Evolutionary conservation across 441 rosid genomes (phyloP).

Genomic region (Erodium chrysanthum): DNA sequence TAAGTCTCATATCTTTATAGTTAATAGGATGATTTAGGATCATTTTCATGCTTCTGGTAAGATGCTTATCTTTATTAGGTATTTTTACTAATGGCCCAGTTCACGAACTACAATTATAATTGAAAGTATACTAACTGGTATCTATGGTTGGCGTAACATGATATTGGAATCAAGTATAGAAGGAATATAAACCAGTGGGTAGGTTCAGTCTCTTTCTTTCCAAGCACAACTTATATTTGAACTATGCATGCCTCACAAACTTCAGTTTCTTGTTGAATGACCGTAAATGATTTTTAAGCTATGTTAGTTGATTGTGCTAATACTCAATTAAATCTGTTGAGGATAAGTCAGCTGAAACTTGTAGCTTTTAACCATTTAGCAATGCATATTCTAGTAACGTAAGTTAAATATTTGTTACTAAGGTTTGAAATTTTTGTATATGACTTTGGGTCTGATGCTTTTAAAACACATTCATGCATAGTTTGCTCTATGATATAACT

Average conservation of each 20-base stretch:
- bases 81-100: not conserved
- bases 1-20: not conserved
- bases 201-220: not conserved
- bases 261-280: not conserved
- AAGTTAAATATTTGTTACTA: not conserved
- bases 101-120: not conserved
- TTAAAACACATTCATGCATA: not conserved
- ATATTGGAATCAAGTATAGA: not conserved
- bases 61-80: not conserved
- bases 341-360: not conserved
- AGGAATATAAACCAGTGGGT: not conserved
- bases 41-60: not conserved
- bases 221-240: not conserved
- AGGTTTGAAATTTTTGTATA: not conserved
- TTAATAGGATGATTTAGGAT: no score
- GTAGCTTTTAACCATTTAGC: not conserved
- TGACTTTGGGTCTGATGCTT: not conserved
- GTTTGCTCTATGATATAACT: no score
- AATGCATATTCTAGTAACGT: not conserved
- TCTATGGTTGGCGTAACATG: not conserved
- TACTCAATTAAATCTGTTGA: not conserved
- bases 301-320: not conserved
- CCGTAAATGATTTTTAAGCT: not conserved
- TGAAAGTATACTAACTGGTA: not conserved
- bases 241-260: not conserved